Conservation (phyloP, 2,329 filamentous ascomycete species). For the Botrytis aclada region DNA sequence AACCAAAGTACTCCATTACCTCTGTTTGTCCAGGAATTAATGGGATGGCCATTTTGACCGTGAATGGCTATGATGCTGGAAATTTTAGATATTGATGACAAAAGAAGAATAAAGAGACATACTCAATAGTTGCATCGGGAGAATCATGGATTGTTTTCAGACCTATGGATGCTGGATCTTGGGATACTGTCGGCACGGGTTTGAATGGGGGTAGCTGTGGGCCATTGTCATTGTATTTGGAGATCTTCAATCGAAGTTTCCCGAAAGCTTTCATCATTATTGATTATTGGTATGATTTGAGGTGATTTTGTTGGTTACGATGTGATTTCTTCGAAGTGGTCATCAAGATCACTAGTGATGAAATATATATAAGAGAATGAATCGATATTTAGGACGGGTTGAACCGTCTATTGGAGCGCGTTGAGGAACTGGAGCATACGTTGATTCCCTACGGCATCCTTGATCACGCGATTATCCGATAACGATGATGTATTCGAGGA, state of each 20-base stretch:
- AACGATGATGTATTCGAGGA: neutral
- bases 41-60: constrained; percentile 10
- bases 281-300: neutral
- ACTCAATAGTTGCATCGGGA: constrained; percentile 13
- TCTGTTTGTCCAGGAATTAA: constrained; percentile 9
- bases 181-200: neutral
- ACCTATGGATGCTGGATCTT: neutral
- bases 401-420: neutral
- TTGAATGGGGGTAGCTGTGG: too few relatives aligned
- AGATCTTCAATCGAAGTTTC: neutral
- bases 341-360: neutral
- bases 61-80: constrained; percentile 18
- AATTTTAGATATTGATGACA: neutral
- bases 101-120: neutral
- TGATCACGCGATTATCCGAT: neutral
- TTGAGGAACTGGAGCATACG: neutral
- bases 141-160: neutral
- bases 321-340: neutral
- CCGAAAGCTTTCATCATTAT: constrained; percentile 4
- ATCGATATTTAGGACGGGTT: neutral
- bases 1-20: constrained; percentile 11
- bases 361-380: neutral
- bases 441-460: neutral
- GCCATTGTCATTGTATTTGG: neutral
- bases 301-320: neutral